These are phyloP conservation scores for Mycena sanguinolenta DNA, from an alignment of 768 basidiomycete species.

Conservation along the genomic window DNA sequence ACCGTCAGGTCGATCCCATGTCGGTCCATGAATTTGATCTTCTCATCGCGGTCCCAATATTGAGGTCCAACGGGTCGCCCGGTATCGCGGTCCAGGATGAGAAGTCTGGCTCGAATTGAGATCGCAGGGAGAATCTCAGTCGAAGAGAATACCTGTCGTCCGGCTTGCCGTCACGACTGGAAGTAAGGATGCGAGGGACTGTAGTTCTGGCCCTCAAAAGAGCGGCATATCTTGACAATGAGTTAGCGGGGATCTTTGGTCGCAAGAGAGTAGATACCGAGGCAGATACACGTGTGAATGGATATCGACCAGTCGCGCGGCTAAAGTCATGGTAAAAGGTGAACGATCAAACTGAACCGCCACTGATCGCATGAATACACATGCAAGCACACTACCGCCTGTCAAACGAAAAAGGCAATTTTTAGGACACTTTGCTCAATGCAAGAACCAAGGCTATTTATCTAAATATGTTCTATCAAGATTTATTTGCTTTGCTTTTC, in stretches of 20 bases:
- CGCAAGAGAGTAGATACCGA: slow-evolving; percentile 68
- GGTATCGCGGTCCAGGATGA: slow-evolving; percentile 87
- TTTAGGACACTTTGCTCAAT: not conserved
- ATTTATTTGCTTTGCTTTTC: no score
- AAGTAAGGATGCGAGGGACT: slow-evolving; percentile 76
- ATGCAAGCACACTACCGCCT: not conserved
- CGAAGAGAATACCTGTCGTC: slow-evolving; percentile 66
- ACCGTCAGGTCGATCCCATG: slow-evolving; percentile 86
- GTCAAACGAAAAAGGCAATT: slow-evolving; percentile 2
- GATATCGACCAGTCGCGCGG: not conserved
- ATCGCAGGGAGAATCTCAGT: not conserved
- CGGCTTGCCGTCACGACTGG: slow-evolving; percentile 56
- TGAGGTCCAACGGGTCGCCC: slow-evolving; percentile 87
- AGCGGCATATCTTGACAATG: not conserved
- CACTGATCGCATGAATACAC: not conserved
- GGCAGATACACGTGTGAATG: slow-evolving; percentile 80
- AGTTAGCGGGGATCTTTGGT: not conserved
- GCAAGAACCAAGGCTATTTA: not conserved
- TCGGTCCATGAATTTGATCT: slow-evolving; percentile 86
- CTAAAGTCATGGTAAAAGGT: not conserved
- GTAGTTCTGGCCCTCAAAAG: slow-evolving; percentile 73
- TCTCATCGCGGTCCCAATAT: slow-evolving; percentile 86
- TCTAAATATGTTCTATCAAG: slow-evolving; percentile 35
- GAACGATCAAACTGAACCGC: not conserved
- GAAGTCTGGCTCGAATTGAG: slow-evolving; percentile 43